Evolutionary conservation across 805 yeast species (phyloP).

Genomic region (Candida germanica): DNA sequence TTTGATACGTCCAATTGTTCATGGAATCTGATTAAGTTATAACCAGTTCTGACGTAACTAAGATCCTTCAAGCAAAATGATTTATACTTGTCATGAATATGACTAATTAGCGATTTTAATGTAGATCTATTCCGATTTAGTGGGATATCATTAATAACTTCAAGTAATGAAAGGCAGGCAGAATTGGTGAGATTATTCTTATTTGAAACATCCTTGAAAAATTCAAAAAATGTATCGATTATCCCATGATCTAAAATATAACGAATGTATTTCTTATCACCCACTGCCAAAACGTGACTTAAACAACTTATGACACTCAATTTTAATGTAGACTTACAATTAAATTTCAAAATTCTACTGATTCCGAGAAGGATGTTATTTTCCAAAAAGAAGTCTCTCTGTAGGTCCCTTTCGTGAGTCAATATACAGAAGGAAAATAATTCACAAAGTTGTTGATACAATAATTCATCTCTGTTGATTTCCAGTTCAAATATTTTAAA

Average conservation of each 20-base stretch:
- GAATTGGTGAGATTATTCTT: slow-evolving; percentile 69
- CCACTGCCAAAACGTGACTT: slow-evolving; percentile 56
- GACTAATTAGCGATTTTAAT: slow-evolving; percentile 23
- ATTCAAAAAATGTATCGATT: slow-evolving; percentile 46
- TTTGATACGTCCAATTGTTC: slow-evolving; percentile 9
- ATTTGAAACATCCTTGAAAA: slow-evolving; percentile 46
- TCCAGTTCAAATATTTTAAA: background rate
- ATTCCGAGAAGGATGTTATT: slow-evolving; percentile 58
- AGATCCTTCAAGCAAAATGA: slow-evolving; percentile 23
- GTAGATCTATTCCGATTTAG: slow-evolving; percentile 17
- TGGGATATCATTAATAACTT: slow-evolving; percentile 31
- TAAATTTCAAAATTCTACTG: slow-evolving; percentile 41
- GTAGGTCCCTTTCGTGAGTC: slow-evolving; percentile 56
- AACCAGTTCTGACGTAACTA: slow-evolving; percentile 28
- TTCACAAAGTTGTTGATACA: slow-evolving; percentile 64
- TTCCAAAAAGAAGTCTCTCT: slow-evolving; percentile 62
- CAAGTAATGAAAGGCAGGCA: slow-evolving; percentile 67
- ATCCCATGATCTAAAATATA: slow-evolving; percentile 56
- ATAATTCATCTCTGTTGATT: slow-evolving; percentile 33
- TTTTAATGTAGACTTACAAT: slow-evolving; percentile 50
- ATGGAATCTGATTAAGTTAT: slow-evolving; percentile 16
- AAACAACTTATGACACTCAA: slow-evolving; percentile 69
- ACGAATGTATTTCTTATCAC: slow-evolving; percentile 59
- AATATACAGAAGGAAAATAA: slow-evolving; percentile 63
- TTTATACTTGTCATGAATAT: slow-evolving; percentile 30